phyloP scores from a whole-genome alignment of 495 filamentous ascomycete species.

The Pseudotulostoma volvatum region DNA sequence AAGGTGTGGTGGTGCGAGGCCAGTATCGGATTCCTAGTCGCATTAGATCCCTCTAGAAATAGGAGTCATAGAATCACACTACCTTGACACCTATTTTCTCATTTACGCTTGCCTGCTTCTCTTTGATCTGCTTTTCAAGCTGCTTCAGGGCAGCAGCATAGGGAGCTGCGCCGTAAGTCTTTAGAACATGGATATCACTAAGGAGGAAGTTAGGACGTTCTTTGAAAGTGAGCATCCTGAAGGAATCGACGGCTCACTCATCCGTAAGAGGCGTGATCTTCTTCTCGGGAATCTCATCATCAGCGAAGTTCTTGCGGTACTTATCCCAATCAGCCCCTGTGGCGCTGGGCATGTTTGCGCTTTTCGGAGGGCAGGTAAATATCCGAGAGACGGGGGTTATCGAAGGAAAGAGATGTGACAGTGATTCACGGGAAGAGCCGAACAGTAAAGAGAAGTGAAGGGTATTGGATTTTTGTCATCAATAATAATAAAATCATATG shows the following conservation, averaged over 20 bases:
- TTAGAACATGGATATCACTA: slow-evolving; percentile 97
- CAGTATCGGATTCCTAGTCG: slow-evolving; percentile 85
- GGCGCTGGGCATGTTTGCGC: slow-evolving; percentile 64
- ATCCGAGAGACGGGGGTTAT: too few species aligned
- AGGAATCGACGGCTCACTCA: slow-evolving; percentile 46
- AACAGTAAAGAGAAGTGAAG: not conserved
- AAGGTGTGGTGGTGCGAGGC: slow-evolving; percentile 91
- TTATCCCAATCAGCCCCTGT: slow-evolving; percentile 94
- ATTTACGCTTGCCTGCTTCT: slow-evolving; percentile 87
- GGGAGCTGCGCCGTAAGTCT: slow-evolving; percentile 95
- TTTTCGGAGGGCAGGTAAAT: slow-evolving; percentile 2
- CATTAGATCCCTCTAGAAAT: slow-evolving; percentile 14
- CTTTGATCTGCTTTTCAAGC: slow-evolving; percentile 96
- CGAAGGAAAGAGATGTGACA: slow-evolving; percentile 13
- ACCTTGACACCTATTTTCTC: slow-evolving; percentile 87
- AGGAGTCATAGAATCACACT: slow-evolving; percentile 6
- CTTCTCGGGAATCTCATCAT: slow-evolving; percentile 96
- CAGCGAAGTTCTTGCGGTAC: slow-evolving; percentile 88
- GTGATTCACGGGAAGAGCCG: slow-evolving; percentile 10
- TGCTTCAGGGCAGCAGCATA: slow-evolving; percentile 86
- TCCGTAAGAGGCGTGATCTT: slow-evolving; percentile 94
- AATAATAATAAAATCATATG: too few species aligned
- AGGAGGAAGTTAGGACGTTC: slow-evolving; percentile 12
- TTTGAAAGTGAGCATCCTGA: slow-evolving; percentile 1
- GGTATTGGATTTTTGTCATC: too few species aligned